phyloP scores from a whole-genome alignment of 257 asterid genomes.

The Cinchona pubescens region DNA sequence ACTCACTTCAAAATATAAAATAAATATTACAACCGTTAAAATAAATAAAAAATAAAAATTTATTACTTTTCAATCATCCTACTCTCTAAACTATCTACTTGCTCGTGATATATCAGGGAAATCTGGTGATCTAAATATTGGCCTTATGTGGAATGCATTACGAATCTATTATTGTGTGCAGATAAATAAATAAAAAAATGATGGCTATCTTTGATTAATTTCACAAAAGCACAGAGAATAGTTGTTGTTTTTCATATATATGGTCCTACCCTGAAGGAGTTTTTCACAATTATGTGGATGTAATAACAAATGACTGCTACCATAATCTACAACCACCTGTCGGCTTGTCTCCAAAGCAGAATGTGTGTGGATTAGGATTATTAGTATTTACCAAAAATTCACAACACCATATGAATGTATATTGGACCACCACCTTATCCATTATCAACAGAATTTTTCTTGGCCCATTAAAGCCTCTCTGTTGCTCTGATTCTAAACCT shows the following conservation, averaged over 20 bases:
- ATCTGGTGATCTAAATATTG: not conserved
- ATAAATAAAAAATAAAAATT: no score
- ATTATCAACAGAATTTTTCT: conserved; percentile 6
- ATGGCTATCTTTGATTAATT: conserved; percentile 23
- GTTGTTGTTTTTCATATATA: not conserved
- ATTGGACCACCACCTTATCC: conserved; percentile 36
- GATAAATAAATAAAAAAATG: not conserved
- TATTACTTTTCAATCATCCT: no score
- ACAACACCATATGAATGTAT: conserved; percentile 5
- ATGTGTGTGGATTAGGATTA: conserved; percentile 42
- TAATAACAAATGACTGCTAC: conserved; percentile 27
- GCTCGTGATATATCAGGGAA: not conserved
- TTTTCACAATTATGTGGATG: conserved; percentile 26
- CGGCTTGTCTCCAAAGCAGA: conserved; percentile 28
- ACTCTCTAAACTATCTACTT: no score
- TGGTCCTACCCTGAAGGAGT: conserved; percentile 15
- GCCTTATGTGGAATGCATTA: not conserved
- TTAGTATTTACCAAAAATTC: conserved; percentile 8
- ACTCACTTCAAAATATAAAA: no score
- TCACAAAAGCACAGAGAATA: conserved; percentile 5
- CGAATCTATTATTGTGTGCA: not conserved
- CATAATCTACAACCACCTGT: conserved; percentile 33
- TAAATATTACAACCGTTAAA: no score
- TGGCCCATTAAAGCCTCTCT: conserved; percentile 11
- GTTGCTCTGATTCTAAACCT: not conserved